phyloP scores from a whole-genome alignment of 176 grass and related monocot genomes.

The Raddia distichophylla region DNA sequence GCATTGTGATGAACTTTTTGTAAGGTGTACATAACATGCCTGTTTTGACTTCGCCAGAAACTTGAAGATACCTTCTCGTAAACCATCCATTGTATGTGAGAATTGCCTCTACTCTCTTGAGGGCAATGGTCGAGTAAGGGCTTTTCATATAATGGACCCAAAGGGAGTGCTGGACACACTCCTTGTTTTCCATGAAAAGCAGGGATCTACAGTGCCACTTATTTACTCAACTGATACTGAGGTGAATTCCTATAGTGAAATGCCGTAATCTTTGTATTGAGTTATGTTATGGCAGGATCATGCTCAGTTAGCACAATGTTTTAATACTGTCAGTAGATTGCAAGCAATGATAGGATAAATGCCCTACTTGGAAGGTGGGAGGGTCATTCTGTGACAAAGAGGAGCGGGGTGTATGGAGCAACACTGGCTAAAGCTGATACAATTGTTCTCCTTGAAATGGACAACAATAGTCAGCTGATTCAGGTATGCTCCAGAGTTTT shows the following conservation, averaged over 20 bases:
- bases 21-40: not conserved
- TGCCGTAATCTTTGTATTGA: not conserved
- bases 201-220: constrained; percentile 45
- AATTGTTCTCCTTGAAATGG: constrained; percentile 62
- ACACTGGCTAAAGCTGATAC: constrained; percentile 73
- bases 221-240: constrained; percentile 33
- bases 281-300: not conserved
- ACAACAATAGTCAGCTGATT: constrained; percentile 55
- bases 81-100: constrained; percentile 90
- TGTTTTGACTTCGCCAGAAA: constrained; percentile 59
- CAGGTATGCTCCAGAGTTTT: constrained; percentile 57
- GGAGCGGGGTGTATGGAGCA: constrained; percentile 91
- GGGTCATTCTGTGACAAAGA: constrained; percentile 83
- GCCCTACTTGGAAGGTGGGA: constrained; percentile 77
- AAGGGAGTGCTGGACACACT: constrained; percentile 84
- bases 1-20: not conserved
- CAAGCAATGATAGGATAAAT: constrained; percentile 53
- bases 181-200: constrained; percentile 82
- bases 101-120: constrained; percentile 91
- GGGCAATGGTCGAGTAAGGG: constrained; percentile 75
- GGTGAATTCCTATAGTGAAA: constrained; percentile 29
- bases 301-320: constrained; percentile 9
- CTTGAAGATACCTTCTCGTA: constrained; percentile 86
- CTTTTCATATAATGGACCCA: constrained; percentile 93
- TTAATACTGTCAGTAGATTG: constrained; percentile 33